Evolutionary conservation across 1,284 basidiomycete genomes (phyloP).

Genomic region (Boletus smithii): DNA sequence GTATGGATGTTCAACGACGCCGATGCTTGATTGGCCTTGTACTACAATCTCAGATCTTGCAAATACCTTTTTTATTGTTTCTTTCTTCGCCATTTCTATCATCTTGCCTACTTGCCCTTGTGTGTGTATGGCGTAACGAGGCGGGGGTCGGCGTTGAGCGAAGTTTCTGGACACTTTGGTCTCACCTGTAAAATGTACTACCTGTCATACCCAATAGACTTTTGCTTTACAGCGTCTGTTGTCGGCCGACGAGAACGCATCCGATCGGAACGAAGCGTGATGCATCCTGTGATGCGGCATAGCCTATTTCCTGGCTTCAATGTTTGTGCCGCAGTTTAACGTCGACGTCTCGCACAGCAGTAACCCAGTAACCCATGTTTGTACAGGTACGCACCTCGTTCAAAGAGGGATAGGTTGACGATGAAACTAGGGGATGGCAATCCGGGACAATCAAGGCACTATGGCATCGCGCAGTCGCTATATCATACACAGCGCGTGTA

Average conservation of each 20-base stretch:
- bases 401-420: neutral
- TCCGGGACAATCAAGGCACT: no score
- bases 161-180: slow-evolving; percentile 21
- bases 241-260: neutral
- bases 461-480: neutral
- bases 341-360: neutral
- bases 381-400: neutral
- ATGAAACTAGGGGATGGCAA: neutral
- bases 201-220: slow-evolving; percentile 30
- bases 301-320: neutral
- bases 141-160: slow-evolving; percentile 11
- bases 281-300: neutral
- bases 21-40: slow-evolving; percentile 15
- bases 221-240: neutral
- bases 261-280: neutral
- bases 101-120: slow-evolving; percentile 26
- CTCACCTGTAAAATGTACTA: slow-evolving; percentile 27
- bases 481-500: neutral
- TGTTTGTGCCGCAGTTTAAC: neutral
- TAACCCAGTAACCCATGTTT: neutral
- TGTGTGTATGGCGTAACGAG: slow-evolving; percentile 23
- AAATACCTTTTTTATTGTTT: slow-evolving; percentile 7
- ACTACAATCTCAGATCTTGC: slow-evolving; percentile 7
- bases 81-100: neutral
- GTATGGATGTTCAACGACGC: slow-evolving; percentile 19